phyloP scores from a whole-genome alignment of 2,329 filamentous ascomycete species.

The Cytospora piceae region DNA sequence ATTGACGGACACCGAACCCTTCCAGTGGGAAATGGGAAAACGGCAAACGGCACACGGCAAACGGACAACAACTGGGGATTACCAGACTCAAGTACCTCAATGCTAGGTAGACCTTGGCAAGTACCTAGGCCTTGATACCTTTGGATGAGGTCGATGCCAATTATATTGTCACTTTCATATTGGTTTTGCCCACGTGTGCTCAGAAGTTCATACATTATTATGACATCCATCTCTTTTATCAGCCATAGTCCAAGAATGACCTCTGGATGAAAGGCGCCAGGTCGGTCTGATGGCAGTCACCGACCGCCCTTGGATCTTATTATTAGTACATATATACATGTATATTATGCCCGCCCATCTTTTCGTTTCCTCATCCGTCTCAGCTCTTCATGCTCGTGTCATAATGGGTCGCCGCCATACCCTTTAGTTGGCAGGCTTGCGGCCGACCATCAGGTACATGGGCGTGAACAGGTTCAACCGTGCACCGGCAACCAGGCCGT shows the following conservation, averaged over 20 bases:
- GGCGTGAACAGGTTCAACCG: conserved; percentile 93
- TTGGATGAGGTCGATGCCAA: no score
- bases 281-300: neutral
- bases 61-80: conserved; percentile 1
- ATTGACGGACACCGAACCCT: conserved; percentile 28
- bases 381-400: conserved; percentile 7
- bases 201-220: conserved; percentile 16
- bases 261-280: neutral
- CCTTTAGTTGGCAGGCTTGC: conserved; percentile 67
- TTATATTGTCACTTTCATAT: neutral
- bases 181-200: neutral
- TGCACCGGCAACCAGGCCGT: conserved; percentile 85
- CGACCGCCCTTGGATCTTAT: conserved; percentile 20
- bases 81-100: no score
- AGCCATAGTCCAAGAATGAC: neutral
- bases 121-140: no score
- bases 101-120: no score
- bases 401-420: neutral
- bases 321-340: conserved; percentile 24
- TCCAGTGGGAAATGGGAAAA: neutral
- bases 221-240: neutral
- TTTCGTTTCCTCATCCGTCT: conserved; percentile 7
- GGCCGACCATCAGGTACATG: conserved; percentile 96
- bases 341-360: conserved; percentile 9
- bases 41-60: conserved; percentile 5